These are phyloP conservation scores for Pisolithus tinctorius DNA, from an alignment of 768 basidiomycete species.

Conservation along the genomic window DNA sequence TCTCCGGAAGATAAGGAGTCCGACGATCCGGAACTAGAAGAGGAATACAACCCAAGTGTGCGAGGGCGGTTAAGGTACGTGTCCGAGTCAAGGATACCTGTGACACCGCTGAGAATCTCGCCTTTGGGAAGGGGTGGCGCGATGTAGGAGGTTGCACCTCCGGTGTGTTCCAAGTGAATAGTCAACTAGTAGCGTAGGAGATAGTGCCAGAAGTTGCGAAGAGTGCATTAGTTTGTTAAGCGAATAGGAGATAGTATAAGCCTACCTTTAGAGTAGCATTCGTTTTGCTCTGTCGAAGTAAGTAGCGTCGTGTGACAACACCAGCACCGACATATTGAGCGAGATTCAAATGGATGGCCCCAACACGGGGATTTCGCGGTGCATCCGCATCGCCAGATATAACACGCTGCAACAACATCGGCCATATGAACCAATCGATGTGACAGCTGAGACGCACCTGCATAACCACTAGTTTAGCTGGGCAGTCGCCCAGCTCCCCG, in stretches of 20 bases:
- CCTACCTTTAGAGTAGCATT: conserved; percentile 71
- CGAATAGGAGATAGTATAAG: neutral
- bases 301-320: conserved; percentile 54
- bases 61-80: conserved; percentile 45
- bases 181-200: conserved; percentile 38
- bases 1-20: conserved; percentile 1
- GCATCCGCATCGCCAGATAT: conserved; percentile 48
- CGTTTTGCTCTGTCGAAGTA: conserved; percentile 67
- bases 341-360: conserved; percentile 61
- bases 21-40: neutral
- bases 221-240: neutral
- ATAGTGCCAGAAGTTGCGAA: neutral
- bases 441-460: conserved; percentile 29
- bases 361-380: conserved; percentile 55
- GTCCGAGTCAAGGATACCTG: conserved; percentile 51
- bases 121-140: conserved; percentile 66
- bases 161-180: conserved; percentile 47
- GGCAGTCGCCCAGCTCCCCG: conserved; percentile 41
- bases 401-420: conserved; percentile 37
- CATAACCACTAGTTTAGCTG: conserved; percentile 61
- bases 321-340: conserved; percentile 65
- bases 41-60: conserved; percentile 40
- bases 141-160: conserved; percentile 48
- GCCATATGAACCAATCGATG: neutral
- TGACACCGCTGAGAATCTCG: conserved; percentile 65